Percentiles rank a stretch among this genome's conserved stretches.
Evolutionary conservation across 176 grass and related monocot genomes (phyloP).

Genomic region (maize (Zea mays)): Zm-B73-REFERENCE-NAM-5.0 NC_050097.1:71569501-71570000

Average conservation of each 20-base stretch:
- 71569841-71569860: slow-evolving; percentile 98
- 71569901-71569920: slow-evolving; percentile 29
- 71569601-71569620: slow-evolving; percentile 81
- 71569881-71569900: neutral
- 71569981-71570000: slow-evolving; percentile 92
- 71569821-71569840: slow-evolving; percentile 81
- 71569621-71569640: slow-evolving; percentile 88
- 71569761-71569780: slow-evolving; percentile 76
- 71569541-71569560: slow-evolving; percentile 95
- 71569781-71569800: slow-evolving; percentile 98
- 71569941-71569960: slow-evolving; percentile 69
- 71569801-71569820: slow-evolving; percentile 94
- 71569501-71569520: neutral
- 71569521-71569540: slow-evolving; percentile 49
- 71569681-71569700: slow-evolving; percentile 94
- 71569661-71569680: slow-evolving; percentile 98
- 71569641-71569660: slow-evolving; percentile 98
- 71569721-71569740: slow-evolving; percentile 97
- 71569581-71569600: slow-evolving; percentile 73
- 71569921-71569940: neutral
- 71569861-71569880: slow-evolving; percentile 75
- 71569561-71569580: slow-evolving; percentile 72
- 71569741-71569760: slow-evolving; percentile 86
- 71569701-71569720: slow-evolving; percentile 92
- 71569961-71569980: slow-evolving; percentile 96